Evolutionary conservation across 2,329 filamentous ascomycete species (phyloP).

Genomic region (Nigrograna mackinnonii): DNA sequence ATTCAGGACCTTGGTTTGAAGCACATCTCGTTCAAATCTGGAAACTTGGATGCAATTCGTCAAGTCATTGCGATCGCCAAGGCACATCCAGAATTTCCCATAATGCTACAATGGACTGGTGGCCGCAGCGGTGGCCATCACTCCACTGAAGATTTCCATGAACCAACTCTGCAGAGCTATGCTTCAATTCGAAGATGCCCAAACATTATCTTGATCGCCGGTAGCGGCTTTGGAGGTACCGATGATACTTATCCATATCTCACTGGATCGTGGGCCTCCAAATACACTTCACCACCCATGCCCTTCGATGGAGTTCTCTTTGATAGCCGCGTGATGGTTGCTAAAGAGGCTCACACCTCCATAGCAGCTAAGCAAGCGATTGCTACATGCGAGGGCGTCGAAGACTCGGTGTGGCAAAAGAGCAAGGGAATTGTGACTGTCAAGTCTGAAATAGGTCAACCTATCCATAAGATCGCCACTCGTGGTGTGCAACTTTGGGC

Average conservation of each 20-base stretch:
- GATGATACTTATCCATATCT: conserved; percentile 93
- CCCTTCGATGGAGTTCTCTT: conserved; percentile 92
- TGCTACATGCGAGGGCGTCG: conserved; percentile 79
- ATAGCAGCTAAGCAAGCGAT: conserved; percentile 88
- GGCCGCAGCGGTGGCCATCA: conserved; percentile 93
- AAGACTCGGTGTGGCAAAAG: conserved; percentile 85
- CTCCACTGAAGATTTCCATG: conserved; percentile 94
- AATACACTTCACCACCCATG: conserved; percentile 88
- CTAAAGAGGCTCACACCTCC: conserved; percentile 89
- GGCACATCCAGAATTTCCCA: conserved; percentile 91
- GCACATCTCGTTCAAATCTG: conserved; percentile 93
- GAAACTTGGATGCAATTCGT: conserved; percentile 86
- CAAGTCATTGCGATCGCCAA: conserved; percentile 90
- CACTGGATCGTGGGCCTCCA: conserved; percentile 84
- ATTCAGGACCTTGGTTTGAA: conserved; percentile 82
- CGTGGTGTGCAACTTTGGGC: conserved; percentile 91
- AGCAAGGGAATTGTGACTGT: conserved; percentile 91
- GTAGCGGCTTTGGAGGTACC: conserved; percentile 87
- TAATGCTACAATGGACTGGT: conserved; percentile 93
- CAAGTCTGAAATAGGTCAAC: conserved; percentile 94
- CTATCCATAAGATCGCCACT: conserved; percentile 93
- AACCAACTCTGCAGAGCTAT: conserved; percentile 90
- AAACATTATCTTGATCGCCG: conserved; percentile 87
- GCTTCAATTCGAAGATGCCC: conserved; percentile 80
- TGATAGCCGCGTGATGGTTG: conserved; percentile 92